phyloP scores from a whole-genome alignment of 208 protist species.

The Crithidia acanthocephali region DNA sequence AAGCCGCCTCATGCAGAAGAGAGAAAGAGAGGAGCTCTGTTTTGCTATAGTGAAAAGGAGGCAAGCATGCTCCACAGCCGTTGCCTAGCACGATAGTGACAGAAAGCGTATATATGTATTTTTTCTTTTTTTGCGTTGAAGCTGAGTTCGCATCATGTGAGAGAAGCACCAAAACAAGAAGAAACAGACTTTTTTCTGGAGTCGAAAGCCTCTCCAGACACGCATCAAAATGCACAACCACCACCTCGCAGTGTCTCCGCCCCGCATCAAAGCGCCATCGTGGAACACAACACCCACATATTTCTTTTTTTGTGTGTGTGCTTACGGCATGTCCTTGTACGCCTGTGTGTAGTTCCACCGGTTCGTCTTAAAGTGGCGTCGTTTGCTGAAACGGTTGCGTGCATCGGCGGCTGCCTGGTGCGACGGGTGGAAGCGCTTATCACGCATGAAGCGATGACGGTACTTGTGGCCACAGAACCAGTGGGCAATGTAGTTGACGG shows the following conservation, averaged over 20 bases:
- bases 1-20: too few relatives aligned
- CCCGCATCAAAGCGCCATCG: neutral
- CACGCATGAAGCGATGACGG: conserved; percentile 86
- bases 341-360: conserved; percentile 92
- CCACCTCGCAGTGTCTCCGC: too few relatives aligned
- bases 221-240: neutral
- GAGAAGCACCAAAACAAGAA: neutral
- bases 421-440: conserved; percentile 90
- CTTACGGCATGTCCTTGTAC: conserved; percentile 91
- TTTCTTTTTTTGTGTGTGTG: conserved; percentile 1
- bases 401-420: conserved; percentile 70
- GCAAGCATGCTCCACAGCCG: too few relatives aligned
- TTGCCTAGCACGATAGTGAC: too few relatives aligned
- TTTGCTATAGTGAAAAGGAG: too few relatives aligned
- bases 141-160: neutral
- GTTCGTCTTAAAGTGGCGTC: conserved; percentile 90
- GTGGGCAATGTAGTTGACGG: conserved; percentile 68
- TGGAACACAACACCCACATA: neutral
- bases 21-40: neutral
- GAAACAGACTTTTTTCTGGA: conserved; percentile 4
- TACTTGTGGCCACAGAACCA: conserved; percentile 91
- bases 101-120: neutral
- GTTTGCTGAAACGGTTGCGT: conserved; percentile 85
- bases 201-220: neutral
- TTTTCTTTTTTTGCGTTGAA: neutral